Percentiles rank a stretch among this genome's conserved stretches.
These are phyloP conservation scores for Prunus campanulata DNA, from an alignment of 306 rosid genomes.

Conservation along the genomic window DNA sequence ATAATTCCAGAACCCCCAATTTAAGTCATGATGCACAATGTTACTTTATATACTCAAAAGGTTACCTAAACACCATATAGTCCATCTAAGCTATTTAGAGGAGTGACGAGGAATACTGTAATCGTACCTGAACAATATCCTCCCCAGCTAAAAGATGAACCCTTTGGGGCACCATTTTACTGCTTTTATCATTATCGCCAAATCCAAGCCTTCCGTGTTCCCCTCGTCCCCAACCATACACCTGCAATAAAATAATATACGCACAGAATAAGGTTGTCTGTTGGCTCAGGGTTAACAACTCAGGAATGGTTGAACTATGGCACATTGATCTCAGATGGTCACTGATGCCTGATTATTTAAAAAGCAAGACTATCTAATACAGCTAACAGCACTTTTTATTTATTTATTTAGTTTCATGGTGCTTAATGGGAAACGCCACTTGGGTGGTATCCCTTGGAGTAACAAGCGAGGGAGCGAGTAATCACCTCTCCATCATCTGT, in stretches of 20 bases:
- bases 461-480: slow-evolving; percentile 11
- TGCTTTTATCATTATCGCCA: slow-evolving; percentile 97
- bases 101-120: background rate
- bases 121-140: slow-evolving; percentile 86
- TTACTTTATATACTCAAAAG: too few species aligned
- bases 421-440: background rate
- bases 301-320: background rate
- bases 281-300: background rate
- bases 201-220: slow-evolving; percentile 99
- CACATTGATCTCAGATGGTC: background rate
- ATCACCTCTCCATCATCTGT: slow-evolving; percentile 90
- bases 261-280: background rate
- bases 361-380: background rate
- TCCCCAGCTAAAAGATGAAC: slow-evolving; percentile 90
- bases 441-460: background rate
- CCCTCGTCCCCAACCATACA: slow-evolving; percentile 99
- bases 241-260: slow-evolving; percentile 48
- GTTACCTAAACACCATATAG: too few species aligned
- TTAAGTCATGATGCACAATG: too few species aligned
- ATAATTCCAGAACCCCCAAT: too few species aligned
- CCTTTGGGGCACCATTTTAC: slow-evolving; percentile 95
- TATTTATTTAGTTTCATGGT: background rate
- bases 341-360: background rate
- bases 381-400: background rate
- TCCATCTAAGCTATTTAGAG: background rate